phyloP scores from a whole-genome alignment of 108 stramenopile species.

The Epithemia pelagica region DNA sequence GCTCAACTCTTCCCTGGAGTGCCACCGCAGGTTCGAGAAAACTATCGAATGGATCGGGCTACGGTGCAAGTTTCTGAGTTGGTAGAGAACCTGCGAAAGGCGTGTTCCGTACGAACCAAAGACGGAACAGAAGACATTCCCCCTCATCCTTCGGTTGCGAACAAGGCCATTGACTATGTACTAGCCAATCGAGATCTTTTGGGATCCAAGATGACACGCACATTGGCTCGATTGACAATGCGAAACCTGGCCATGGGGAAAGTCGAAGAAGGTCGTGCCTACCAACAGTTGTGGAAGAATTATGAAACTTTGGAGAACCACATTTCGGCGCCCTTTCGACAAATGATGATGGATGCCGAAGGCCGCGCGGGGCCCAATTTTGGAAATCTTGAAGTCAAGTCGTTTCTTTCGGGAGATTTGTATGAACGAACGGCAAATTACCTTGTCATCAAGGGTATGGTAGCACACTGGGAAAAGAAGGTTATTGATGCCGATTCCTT shows the following conservation, averaged over 20 bases:
- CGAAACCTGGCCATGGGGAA: conserved; percentile 40
- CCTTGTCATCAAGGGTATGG: conserved; percentile 83
- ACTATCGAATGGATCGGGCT: conserved; percentile 56
- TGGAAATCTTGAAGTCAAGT: conserved; percentile 65
- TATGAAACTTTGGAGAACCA: conserved; percentile 73
- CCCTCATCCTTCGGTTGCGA: conserved; percentile 53
- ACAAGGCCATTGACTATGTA: conserved; percentile 67
- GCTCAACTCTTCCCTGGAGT: conserved; percentile 85
- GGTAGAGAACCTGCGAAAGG: conserved; percentile 46
- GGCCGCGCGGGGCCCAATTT: conserved; percentile 72
- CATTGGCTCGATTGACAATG: conserved; percentile 56
- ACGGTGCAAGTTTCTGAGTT: conserved; percentile 60
- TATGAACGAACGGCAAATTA: conserved; percentile 74
- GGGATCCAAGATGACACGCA: conserved; percentile 51
- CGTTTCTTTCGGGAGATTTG: conserved; percentile 49
- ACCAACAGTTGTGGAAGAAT: conserved; percentile 50
- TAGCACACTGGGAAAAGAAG: conserved; percentile 84
- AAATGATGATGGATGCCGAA: conserved; percentile 75
- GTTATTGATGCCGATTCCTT: conserved; percentile 60
- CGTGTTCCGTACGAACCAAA: conserved; percentile 43
- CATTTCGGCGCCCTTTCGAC: conserved; percentile 79
- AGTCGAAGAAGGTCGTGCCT: conserved; percentile 39
- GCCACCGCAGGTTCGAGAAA: conserved; percentile 50
- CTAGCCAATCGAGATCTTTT: conserved; percentile 70
- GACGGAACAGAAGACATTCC: conserved; percentile 40